These are phyloP conservation scores for Graphium sp. DNA, from an alignment of 2,329 filamentous ascomycete genomes.

Conservation along the genomic window DNA sequence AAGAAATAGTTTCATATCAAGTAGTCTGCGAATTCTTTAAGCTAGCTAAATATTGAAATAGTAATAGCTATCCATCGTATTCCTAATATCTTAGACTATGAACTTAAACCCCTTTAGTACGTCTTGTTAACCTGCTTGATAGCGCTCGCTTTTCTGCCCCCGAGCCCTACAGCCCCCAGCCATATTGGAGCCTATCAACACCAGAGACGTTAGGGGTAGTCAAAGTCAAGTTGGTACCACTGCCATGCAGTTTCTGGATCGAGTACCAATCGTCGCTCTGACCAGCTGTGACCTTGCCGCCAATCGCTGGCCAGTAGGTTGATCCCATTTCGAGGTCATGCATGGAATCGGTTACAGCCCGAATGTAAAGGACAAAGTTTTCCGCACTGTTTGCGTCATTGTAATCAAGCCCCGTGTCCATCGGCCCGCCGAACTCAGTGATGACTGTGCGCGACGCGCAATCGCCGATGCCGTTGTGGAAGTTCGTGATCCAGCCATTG, in stretches of 20 bases:
- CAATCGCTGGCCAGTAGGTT: conserved; percentile 4
- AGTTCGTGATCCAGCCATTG: conserved; percentile 4
- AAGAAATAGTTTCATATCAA: too few relatives aligned
- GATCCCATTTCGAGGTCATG: conserved; percentile 1
- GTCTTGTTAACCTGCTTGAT: too few relatives aligned
- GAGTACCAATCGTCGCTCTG: conserved; percentile 3
- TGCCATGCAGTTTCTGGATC: conserved; percentile 4
- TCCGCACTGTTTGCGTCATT: conserved; percentile 1
- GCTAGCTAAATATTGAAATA: too few relatives aligned
- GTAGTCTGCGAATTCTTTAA: too few relatives aligned
- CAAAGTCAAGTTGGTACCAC: conserved; percentile 4
- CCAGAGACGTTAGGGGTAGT: conserved; percentile 4
- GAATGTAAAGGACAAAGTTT: conserved; percentile 3
- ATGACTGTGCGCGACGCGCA: conserved; percentile 4
- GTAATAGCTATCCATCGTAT: too few relatives aligned
- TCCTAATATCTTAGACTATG: too few relatives aligned
- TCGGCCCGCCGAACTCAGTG: conserved; percentile 5
- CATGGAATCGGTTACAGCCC: conserved; percentile 3
- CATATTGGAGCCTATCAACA: conserved; percentile 1
- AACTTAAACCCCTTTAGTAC: too few relatives aligned
- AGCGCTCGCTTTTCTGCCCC: too few relatives aligned
- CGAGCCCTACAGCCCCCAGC: conserved; percentile 1
- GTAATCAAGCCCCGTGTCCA: conserved; percentile 4
- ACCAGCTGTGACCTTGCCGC: conserved; percentile 4
- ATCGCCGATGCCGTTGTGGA: conserved; percentile 3